Evolutionary conservation across 1,139 yeast genomes (phyloP), one percentile per base, ranked within the genome.

Genomic region (Saccharomyces pastorianus): DNA sequence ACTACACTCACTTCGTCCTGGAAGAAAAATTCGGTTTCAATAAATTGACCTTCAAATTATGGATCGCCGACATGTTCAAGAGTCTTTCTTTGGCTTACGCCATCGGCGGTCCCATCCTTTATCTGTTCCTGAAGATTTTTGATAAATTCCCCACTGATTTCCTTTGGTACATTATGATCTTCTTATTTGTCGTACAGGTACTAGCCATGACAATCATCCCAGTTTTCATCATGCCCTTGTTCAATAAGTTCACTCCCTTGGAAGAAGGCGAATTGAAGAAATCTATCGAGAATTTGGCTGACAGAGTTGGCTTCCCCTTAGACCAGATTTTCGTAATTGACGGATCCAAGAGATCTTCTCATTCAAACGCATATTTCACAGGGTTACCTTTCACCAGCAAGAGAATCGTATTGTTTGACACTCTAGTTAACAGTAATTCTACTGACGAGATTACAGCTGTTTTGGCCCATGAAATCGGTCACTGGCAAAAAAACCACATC

Each of bases 401-500:
- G 73, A 93, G 91, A 71, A 93, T 93, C 72, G 98, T 93, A 51
- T 79, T 93, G 53, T 93, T 78, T 69, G 99, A 93, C 65, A 93
- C 98, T 7, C 79, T 93, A 72, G 84, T 93, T 61, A 84, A 87
- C 58, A 86, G 88, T 55, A 84, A 91, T 32, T 74, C 90, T 34
- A 80, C 82, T 34, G 80, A 80, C 50, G 96, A 93, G 71, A 88
- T 91, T 32, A 89, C 91, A 53, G 97, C 99, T 47, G 96, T 93
- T 1, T 77, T 93, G 64, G 98, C 96, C 25, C 99, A 93, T 68
- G 99, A 93, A 74, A 86, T 93, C 62, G 99, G 99, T 50, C 99
- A 93, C 71, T 93, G 99, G 99, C 85, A 86, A 63, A 78, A 86
- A 69, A 84, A 85, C 57, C 99, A 93, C 71, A 84, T 91, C 58